Evolutionary conservation across 176 grass and related monocot genomes (phyloP).

Genomic region (Elymus sibiricus): DNA sequence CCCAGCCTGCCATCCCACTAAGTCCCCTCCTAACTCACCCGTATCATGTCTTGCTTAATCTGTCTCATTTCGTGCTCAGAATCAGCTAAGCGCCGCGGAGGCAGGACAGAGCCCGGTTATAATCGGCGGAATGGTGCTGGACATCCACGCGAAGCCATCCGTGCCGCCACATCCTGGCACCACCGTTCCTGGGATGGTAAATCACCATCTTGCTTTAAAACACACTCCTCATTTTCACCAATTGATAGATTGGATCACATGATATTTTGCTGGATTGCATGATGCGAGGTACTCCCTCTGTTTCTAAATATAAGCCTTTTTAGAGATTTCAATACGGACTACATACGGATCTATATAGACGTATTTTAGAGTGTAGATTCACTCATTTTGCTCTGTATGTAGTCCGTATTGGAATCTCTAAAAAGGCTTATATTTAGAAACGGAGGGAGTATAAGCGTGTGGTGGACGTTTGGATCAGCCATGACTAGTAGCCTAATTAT

Average conservation of each 20-base stretch:
- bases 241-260: not conserved
- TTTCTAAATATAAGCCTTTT: too few species aligned
- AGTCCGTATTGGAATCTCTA: too few species aligned
- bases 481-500: not conserved
- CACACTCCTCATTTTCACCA: not conserved
- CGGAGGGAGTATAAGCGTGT: too few species aligned
- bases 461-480: not conserved
- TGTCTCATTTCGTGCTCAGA: not conserved
- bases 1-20: not conserved
- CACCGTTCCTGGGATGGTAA: conserved; percentile 61
- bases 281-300: not conserved
- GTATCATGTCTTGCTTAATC: not conserved
- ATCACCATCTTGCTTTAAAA: not conserved
- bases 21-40: not conserved
- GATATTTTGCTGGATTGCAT: not conserved
- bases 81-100: not conserved
- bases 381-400: too few species aligned
- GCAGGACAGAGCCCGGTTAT: conserved; percentile 42
- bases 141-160: conserved; percentile 65
- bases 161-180: conserved; percentile 43
- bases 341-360: too few species aligned
- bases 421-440: too few species aligned
- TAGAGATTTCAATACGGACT: too few species aligned
- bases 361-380: too few species aligned
- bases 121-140: conserved; percentile 73